Evolutionary conservation across 2,329 filamentous ascomycete species (phyloP), one percentile per base, ranked within the genome.

Genomic region (Verticillium isaacii): DNA sequence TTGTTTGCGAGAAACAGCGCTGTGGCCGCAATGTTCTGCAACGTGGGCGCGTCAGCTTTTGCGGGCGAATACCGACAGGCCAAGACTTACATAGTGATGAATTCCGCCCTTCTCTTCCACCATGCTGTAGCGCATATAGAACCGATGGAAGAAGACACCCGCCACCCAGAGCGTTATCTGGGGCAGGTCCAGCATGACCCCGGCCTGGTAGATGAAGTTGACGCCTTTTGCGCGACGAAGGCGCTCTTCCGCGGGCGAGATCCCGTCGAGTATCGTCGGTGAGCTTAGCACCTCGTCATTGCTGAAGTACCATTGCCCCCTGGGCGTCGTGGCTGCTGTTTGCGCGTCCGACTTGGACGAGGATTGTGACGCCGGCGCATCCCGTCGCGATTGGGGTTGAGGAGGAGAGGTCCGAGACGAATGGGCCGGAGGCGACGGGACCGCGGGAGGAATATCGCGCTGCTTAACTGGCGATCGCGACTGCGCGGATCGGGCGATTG

Each of bases 151-250:
- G 79, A 96, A 98, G 54, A 97, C 90, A 19, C 91, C 90, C 0
- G 95, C 95, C 0, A 96, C 96, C 76, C 91, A 93, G 52, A 99
- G 82, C 0, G 95, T 98, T 61, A 95, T 87, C 74, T 97, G 93
- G 14, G 94, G 94, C 58, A 98, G 80, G 73, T 96, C 94, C 59
- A 98, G 85, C 80, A 97, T 88, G 67, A 96, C 92, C 66, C 94
- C 95, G 55, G 94, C 92, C 75, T 97, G 93, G 65, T 92, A 89
- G 70, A 99, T 96, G 77, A 99, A 99, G 74, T 97, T 96, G 72
- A 97, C 89, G 56, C 95, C 94, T 74, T 98, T 98, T 64, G 91
- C 89, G 61, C 95, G 87, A 62, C 91, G 83, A 66, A 90, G 83
- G 65, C 92, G 84, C 78, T 98, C 95, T 71, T 95, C 89, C 34